Evolutionary conservation across 306 rosid species (phyloP), one percentile per base, ranked within the genome.

Genomic region (Rosa persica): DNA sequence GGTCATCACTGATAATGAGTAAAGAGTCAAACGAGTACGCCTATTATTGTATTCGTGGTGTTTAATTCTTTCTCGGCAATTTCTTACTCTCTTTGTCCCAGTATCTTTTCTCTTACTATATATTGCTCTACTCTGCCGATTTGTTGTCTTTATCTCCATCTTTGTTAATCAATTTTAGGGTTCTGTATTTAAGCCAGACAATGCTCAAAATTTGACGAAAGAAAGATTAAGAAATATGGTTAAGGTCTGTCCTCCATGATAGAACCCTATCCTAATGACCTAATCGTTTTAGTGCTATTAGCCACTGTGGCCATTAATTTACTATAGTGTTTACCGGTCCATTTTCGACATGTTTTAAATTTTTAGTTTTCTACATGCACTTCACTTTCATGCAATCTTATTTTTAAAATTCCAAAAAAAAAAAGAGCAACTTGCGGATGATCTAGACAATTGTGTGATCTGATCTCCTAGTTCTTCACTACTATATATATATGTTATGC

Each of bases 21-120:
- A 38, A 38, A 66, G 34, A 60, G 78, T 75, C 78, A 75, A 75
- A 60, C 44, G 8, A 75, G 46, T 25, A 43, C 78, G 43, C 78
- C 78, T 27, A 61, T 43, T 20, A 6, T 60, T 43, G 43, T 62
- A 64, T 34, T 64, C 34, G 43, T 6, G 43, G 4, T 13, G 42
- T 62, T 49, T 30, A 30, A 30, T 30, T 16, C 54, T 15, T 61
- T 64, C 68, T 34, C 38, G 0, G 68, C 68, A 15, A 1, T 64
- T 13, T 34, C 68, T 64, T 27, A 15, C 68, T 30, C 68, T 62
- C 67, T 61, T 27, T 60, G 36, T 60, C 66, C 67, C 42, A 0
- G 22, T 64, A 4, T 58, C 36, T 58, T 4, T 1, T 3, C 36
- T 23, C 36, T 23, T 58, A 22, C 34, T 22, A 22, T 57, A 22